Evolutionary conservation across 495 filamentous ascomycete species (phyloP).

Genomic region (Trichoderma reesei): DNA sequence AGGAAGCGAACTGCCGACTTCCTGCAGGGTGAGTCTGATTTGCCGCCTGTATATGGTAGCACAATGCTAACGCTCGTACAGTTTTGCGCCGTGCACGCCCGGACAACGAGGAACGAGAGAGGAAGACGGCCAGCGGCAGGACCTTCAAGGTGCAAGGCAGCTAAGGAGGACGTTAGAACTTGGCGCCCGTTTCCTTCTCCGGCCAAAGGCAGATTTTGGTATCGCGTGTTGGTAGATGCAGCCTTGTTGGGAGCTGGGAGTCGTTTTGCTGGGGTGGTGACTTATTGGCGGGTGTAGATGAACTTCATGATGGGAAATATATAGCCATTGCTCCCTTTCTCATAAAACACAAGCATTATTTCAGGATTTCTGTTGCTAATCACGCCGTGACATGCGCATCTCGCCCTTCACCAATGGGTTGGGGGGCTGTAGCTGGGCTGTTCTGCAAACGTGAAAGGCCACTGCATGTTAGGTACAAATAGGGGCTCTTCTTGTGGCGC

Average conservation of each 20-base stretch:
- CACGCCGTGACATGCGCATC: background rate
- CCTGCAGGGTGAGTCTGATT: slow-evolving; percentile 62
- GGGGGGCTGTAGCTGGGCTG: background rate
- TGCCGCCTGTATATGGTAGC: background rate
- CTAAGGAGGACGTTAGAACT: slow-evolving; percentile 9
- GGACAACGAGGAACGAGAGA: slow-evolving; percentile 93
- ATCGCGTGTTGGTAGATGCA: background rate
- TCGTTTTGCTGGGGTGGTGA: background rate
- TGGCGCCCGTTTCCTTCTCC: background rate
- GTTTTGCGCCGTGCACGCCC: slow-evolving; percentile 84
- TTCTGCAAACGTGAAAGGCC: background rate
- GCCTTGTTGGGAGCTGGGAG: background rate
- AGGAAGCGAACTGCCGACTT: slow-evolving; percentile 94
- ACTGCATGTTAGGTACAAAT: background rate
- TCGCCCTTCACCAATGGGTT: background rate
- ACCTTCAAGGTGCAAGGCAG: slow-evolving; percentile 63
- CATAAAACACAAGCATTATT: background rate
- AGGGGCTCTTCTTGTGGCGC: background rate
- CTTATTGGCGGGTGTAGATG: background rate
- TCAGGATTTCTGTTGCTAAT: background rate
- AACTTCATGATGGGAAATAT: background rate
- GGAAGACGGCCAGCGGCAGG: slow-evolving; percentile 93
- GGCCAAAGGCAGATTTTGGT: background rate
- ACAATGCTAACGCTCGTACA: slow-evolving; percentile 23
- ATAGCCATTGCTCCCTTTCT: background rate